Conservation (phyloP, 306 rosid genomes). For the Trichosanthes cucumerina region DNA sequence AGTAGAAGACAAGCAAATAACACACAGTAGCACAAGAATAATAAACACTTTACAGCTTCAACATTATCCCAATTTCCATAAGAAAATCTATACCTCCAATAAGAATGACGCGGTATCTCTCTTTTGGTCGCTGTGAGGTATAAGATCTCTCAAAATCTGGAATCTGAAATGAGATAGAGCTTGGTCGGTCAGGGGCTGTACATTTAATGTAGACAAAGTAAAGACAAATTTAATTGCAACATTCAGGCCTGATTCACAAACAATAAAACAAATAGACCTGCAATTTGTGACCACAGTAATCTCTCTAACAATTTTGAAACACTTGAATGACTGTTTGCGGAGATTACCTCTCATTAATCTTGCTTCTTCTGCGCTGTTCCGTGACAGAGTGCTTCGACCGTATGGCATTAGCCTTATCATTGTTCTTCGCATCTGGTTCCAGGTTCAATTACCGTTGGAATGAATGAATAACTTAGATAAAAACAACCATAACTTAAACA, state of each 20-base stretch:
- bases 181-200: slow-evolving; percentile 16
- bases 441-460: neutral
- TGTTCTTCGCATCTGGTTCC: slow-evolving; percentile 59
- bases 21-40: neutral
- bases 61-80: neutral
- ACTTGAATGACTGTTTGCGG: neutral
- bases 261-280: neutral
- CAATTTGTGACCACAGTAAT: neutral
- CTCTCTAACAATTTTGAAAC: neutral
- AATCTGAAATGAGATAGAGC: slow-evolving; percentile 47
- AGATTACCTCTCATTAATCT: slow-evolving; percentile 92
- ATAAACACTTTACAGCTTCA: neutral
- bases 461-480: neutral
- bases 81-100: slow-evolving; percentile 49
- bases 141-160: slow-evolving; percentile 96
- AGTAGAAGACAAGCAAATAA: neutral
- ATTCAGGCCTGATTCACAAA: neutral
- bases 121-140: slow-evolving; percentile 94
- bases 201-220: neutral
- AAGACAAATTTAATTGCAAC: neutral
- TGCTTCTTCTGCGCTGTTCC: slow-evolving; percentile 98
- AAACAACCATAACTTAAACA: neutral
- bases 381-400: slow-evolving; percentile 95
- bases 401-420: slow-evolving; percentile 68
- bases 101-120: slow-evolving; percentile 94